Conservation (phyloP, 108 stramenopile species). For the Cyclotella baltica region DNA sequence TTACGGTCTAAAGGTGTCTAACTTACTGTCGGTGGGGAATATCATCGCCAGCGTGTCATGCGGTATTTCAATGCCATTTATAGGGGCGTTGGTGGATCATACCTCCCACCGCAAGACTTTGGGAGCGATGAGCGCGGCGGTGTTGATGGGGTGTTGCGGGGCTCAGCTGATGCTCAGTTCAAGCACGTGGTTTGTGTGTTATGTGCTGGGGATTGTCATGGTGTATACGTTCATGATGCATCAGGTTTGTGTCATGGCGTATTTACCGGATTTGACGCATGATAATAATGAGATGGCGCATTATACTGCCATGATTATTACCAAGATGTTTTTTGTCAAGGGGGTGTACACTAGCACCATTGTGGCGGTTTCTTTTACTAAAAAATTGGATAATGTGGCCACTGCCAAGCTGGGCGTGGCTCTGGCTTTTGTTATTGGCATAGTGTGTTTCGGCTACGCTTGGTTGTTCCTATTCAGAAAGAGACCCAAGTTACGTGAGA, state of each 20-base stretch:
- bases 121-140: slow-evolving; percentile 38
- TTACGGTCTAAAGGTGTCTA: slow-evolving; percentile 52
- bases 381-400: slow-evolving; percentile 10
- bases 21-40: slow-evolving; percentile 35
- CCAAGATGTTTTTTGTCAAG: slow-evolving; percentile 44
- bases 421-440: slow-evolving; percentile 22
- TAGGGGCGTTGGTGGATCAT: slow-evolving; percentile 63
- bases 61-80: slow-evolving; percentile 52
- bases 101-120: slow-evolving; percentile 54
- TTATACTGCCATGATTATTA: slow-evolving; percentile 52
- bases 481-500: slow-evolving; percentile 46
- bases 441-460: slow-evolving; percentile 34
- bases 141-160: slow-evolving; percentile 24
- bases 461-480: slow-evolving; percentile 60
- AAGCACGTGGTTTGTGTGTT: slow-evolving; percentile 49
- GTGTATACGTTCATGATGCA: slow-evolving; percentile 57
- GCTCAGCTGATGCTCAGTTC: slow-evolving; percentile 27
- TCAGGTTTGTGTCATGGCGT: slow-evolving; percentile 51
- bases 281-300: slow-evolving; percentile 45
- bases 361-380: slow-evolving; percentile 15
- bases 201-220: slow-evolving; percentile 44
- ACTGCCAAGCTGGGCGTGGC: slow-evolving; percentile 40
- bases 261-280: slow-evolving; percentile 56
- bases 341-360: slow-evolving; percentile 41
- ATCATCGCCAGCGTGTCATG: slow-evolving; percentile 36